Percentiles rank a stretch among this genome's conserved stretches.
phyloP scores from a whole-genome alignment of 1,139 yeast genomes.

The Protomyces lactucae-debilis region DNA sequence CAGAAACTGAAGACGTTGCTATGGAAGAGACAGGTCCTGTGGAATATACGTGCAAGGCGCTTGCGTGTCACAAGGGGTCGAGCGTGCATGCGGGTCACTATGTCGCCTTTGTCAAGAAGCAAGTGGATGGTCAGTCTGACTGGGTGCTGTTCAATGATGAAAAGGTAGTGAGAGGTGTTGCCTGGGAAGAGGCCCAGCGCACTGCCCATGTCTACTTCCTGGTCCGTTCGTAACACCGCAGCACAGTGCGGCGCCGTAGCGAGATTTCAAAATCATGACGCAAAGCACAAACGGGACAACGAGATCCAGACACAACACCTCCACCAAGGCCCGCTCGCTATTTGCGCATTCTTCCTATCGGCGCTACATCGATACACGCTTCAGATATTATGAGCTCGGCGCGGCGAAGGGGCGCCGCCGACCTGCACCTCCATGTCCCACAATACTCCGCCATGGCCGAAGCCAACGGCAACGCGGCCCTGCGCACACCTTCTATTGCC shows the following conservation, averaged over 20 bases:
- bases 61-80: constrained; percentile 88
- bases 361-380: too few relatives aligned
- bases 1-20: constrained; percentile 35
- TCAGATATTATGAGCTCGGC: too few relatives aligned
- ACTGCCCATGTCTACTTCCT: constrained; percentile 47
- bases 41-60: constrained; percentile 57
- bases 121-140: constrained; percentile 41
- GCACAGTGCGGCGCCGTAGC: too few relatives aligned
- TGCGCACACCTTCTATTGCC: constrained; percentile 25
- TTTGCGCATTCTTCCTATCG: too few relatives aligned
- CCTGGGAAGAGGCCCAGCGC: constrained; percentile 55
- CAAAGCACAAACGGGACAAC: too few relatives aligned
- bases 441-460: constrained; percentile 14
- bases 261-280: too few relatives aligned
- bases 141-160: constrained; percentile 95
- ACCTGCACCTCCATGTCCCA: constrained; percentile 18
- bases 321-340: too few relatives aligned
- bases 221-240: not conserved
- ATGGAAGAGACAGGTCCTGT: constrained; percentile 36
- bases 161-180: constrained; percentile 72
- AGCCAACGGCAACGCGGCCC: constrained; percentile 4
- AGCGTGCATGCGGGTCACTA: constrained; percentile 96
- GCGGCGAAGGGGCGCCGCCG: constrained; percentile 17
- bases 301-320: too few relatives aligned
- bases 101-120: constrained; percentile 66